Conservation (phyloP, 2,329 filamentous ascomycete genomes). For the Botryotinia globosa region DNA sequence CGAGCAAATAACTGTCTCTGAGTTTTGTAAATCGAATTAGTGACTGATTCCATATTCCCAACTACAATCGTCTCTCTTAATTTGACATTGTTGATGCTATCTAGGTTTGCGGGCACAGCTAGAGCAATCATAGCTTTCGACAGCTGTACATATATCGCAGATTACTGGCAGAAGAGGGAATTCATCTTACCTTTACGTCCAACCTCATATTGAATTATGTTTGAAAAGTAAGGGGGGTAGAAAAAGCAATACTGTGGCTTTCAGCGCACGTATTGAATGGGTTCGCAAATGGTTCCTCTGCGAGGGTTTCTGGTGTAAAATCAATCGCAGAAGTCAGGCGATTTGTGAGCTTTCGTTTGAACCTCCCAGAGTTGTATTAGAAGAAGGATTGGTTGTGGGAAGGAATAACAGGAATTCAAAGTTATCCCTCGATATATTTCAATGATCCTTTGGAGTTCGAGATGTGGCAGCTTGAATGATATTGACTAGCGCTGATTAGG, state of each 20-base stretch:
- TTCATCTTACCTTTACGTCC: slow-evolving; percentile 54
- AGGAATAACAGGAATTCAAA: background rate
- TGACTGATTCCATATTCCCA: slow-evolving; percentile 26
- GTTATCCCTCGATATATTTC: slow-evolving; percentile 6
- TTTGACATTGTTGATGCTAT: slow-evolving; percentile 26
- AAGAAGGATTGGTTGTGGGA: background rate
- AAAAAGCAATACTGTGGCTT: slow-evolving; percentile 30
- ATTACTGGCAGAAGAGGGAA: slow-evolving; percentile 13
- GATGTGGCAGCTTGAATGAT: slow-evolving; percentile 21
- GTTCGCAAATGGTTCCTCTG: slow-evolving; percentile 25
- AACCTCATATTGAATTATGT: slow-evolving; percentile 50
- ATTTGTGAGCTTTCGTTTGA: background rate
- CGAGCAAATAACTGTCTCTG: slow-evolving; percentile 81
- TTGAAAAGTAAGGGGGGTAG: slow-evolving; percentile 25
- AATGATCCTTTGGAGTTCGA: slow-evolving; percentile 16
- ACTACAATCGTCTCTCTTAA: slow-evolving; percentile 28
- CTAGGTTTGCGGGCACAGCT: slow-evolving; percentile 13
- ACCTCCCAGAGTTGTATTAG: background rate
- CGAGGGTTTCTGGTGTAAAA: background rate
- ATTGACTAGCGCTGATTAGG: slow-evolving; percentile 21
- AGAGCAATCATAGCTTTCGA: slow-evolving; percentile 7
- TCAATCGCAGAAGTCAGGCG: background rate
- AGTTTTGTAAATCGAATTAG: slow-evolving; percentile 42
- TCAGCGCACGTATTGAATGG: slow-evolving; percentile 14
- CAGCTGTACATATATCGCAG: background rate